These are phyloP conservation scores for Pelargonium fulgidum DNA, from an alignment of 441 rosid species.

Conservation along the genomic window DNA sequence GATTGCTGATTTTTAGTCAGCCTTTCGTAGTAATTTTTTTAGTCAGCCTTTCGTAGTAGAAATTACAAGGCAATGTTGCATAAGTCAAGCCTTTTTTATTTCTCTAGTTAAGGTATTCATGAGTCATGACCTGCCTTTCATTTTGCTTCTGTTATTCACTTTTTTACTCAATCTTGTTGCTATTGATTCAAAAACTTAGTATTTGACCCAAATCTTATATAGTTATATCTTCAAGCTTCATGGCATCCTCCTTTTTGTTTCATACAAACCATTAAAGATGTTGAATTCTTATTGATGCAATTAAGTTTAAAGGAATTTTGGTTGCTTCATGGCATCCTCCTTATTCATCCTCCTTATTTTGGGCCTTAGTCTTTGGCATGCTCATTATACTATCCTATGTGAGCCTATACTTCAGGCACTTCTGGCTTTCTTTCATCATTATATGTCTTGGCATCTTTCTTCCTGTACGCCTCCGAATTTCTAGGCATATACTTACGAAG, in stretches of 20 bases:
- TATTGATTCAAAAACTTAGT: background rate
- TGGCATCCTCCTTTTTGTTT: background rate
- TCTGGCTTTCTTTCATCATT: constrained; percentile 30
- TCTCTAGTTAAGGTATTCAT: no score
- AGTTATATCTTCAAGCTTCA: background rate
- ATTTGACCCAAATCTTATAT: background rate
- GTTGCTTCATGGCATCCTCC: no score
- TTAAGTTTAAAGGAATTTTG: constrained; percentile 9
- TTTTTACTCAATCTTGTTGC: background rate
- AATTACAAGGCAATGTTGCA: no score
- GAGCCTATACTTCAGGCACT: constrained; percentile 27
- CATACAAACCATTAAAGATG: background rate
- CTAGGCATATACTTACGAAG: constrained; percentile 32
- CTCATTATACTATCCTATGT: constrained; percentile 33
- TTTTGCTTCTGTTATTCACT: background rate
- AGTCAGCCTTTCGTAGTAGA: background rate
- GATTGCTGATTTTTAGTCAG: background rate
- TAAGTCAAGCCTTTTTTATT: no score
- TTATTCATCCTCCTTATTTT: no score
- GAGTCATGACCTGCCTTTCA: no score
- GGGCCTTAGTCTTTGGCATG: constrained; percentile 33
- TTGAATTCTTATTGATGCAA: constrained; percentile 15
- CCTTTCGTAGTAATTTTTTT: background rate
- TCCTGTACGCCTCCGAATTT: constrained; percentile 32
- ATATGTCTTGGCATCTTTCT: constrained; percentile 32